phyloP scores from a whole-genome alignment of 2,329 filamentous ascomycete genomes.

The Teratosphaeria epicoccoides region DNA sequence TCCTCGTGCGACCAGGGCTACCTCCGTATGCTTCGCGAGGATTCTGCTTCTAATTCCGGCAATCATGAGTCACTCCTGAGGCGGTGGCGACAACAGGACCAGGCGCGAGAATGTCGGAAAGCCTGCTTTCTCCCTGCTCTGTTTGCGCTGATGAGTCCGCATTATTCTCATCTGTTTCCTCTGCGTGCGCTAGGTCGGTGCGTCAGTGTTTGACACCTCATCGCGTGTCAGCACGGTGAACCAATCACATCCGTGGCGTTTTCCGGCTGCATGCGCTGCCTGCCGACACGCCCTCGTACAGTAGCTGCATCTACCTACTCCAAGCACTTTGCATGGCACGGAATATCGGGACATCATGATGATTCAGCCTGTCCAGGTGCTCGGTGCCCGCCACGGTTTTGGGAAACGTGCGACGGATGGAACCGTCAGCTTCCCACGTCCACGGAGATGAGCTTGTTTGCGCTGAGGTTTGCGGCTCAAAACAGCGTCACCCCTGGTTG shows the following conservation, averaged over 20 bases:
- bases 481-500: not conserved
- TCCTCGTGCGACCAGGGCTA: not conserved
- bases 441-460: no score
- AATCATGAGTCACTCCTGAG: not conserved
- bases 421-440: no score
- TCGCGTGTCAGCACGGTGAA: not conserved
- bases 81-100: not conserved
- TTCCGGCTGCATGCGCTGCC: not conserved
- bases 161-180: not conserved
- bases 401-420: not conserved
- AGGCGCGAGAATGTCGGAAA: not conserved
- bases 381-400: not conserved
- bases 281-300: no score
- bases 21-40: not conserved
- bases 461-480: not conserved
- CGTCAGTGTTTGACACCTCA: not conserved
- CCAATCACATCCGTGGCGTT: not conserved
- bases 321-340: not conserved
- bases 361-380: not conserved
- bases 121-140: not conserved
- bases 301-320: not conserved
- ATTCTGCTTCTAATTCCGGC: not conserved
- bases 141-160: not conserved
- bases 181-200: not conserved
- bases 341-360: no score